Percentiles rank a stretch among this genome's conserved stretches.
These are phyloP conservation scores for Citrullus amarus DNA, from an alignment of 306 rosid species.

Conservation along the genomic window DNA sequence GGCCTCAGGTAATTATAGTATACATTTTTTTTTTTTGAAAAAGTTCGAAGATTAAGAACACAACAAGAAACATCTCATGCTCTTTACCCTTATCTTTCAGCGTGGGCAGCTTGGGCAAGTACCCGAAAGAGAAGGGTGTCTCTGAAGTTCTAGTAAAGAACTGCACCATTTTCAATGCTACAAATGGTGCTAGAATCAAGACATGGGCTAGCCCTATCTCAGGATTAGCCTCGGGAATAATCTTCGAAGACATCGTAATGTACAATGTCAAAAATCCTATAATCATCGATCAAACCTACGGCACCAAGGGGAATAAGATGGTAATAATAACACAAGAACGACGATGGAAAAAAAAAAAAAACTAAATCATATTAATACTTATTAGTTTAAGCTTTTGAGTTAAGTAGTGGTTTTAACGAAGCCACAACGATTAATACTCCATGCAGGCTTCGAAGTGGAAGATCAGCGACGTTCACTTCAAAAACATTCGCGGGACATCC, in stretches of 20 bases:
- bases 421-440: neutral
- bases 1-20: conserved; percentile 27
- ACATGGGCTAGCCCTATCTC: conserved; percentile 22
- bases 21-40: neutral
- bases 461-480: conserved; percentile 48
- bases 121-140: conserved; percentile 27
- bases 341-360: neutral
- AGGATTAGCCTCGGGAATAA: conserved; percentile 25
- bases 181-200: conserved; percentile 70
- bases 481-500: conserved; percentile 38
- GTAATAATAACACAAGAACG: neutral
- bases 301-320: neutral
- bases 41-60: neutral
- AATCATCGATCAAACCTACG: conserved; percentile 52
- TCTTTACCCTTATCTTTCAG: neutral
- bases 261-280: conserved; percentile 40
- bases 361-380: too few species aligned
- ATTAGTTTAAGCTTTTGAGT: neutral
- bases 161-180: conserved; percentile 42
- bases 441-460: conserved; percentile 37
- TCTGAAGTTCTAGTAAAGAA: conserved; percentile 20
- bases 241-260: conserved; percentile 36
- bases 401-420: neutral
- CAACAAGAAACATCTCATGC: neutral
- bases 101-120: conserved; percentile 64